phyloP scores from a whole-genome alignment of 169 alveolate genomes.

The Plasmodium malariae region DNA sequence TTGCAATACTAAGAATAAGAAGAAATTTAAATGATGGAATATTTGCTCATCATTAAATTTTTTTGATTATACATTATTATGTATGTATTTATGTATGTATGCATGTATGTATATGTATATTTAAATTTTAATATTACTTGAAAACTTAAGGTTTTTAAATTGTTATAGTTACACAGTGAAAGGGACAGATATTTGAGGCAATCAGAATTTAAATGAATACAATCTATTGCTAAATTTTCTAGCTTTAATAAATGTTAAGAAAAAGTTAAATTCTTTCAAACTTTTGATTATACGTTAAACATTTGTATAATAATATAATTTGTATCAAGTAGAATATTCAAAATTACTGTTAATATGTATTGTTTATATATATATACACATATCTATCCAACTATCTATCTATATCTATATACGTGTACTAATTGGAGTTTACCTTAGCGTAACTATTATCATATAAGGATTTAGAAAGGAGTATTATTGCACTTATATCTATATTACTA shows the following conservation, averaged over 20 bases:
- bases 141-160: slow-evolving; percentile 55
- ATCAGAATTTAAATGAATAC: slow-evolving; percentile 18
- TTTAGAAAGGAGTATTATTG: slow-evolving; percentile 50
- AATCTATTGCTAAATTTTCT: slow-evolving; percentile 60
- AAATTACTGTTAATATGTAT: not conserved
- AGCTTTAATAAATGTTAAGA: slow-evolving; percentile 34
- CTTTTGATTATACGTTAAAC: not conserved
- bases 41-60: not conserved
- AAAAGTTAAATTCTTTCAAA: not conserved
- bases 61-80: not conserved
- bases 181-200: slow-evolving; percentile 57
- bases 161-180: slow-evolving; percentile 58
- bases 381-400: not conserved
- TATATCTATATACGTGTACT: not conserved
- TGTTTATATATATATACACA: slow-evolving; percentile 4
- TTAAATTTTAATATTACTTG: slow-evolving; percentile 50
- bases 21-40: not conserved
- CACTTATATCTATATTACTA: slow-evolving; percentile 55
- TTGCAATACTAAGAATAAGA: slow-evolving; percentile 44
- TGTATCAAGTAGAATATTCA: not conserved
- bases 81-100: not conserved
- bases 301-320: not conserved
- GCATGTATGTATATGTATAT: slow-evolving; percentile 4
- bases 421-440: slow-evolving; percentile 33
- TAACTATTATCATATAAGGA: slow-evolving; percentile 52